Evolutionary conservation across 2,329 filamentous ascomycete species (phyloP), one percentile per base, ranked within the genome.

Genomic region (Paracoccidioides brasiliensis): DNA sequence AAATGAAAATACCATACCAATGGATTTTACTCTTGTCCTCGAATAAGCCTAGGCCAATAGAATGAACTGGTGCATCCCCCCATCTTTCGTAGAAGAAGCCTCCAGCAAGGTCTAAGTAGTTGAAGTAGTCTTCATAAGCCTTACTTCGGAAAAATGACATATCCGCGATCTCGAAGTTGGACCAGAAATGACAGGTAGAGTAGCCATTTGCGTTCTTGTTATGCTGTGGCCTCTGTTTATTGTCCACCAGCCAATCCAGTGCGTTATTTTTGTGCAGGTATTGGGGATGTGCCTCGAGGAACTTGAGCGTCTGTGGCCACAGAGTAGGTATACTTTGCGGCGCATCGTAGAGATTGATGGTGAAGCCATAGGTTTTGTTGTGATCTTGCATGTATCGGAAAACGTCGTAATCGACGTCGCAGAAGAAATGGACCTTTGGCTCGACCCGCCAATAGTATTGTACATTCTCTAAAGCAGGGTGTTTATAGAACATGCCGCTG

Each of bases 331-430:
- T 88, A 44, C 87, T 91, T 65, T 88, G 78, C 10, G 93, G 89
- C 37, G 85, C 84, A 71, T 98, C 93, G 77, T 95, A 97, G 45
- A 98, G 82, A 72, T 89, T 95, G 75, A 98, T 94, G 60, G 91
- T 97, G 75, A 97, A 98, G 61, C 93, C 93, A 71, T 98, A 98
- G 3, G 91, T 97, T 74, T 97, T 95, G 78, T 98, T 96, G 76
- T 94, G 82, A 72, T 98, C 93, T 65, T 88, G 82, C 93, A 98
- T 96, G 76, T 89, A 98, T 60, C 87, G 85, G 79, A 98, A 98
- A 53, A 98, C 86, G 68, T 98, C 93, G 73, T 98, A 98, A 74
- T 98, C 93, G 59, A 98, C 79, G 65, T 97, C 88, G 78, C 93
- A 98, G 80, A 96, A 98, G 79, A 97, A 98, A 73, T 96, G 90